A percentile compares a stretch with the other conserved stretches of the same genome.
These are phyloP conservation scores for Blastocystis sp. DNA, from an alignment of 352 stramenopile species.

Conservation along the genomic window DNA sequence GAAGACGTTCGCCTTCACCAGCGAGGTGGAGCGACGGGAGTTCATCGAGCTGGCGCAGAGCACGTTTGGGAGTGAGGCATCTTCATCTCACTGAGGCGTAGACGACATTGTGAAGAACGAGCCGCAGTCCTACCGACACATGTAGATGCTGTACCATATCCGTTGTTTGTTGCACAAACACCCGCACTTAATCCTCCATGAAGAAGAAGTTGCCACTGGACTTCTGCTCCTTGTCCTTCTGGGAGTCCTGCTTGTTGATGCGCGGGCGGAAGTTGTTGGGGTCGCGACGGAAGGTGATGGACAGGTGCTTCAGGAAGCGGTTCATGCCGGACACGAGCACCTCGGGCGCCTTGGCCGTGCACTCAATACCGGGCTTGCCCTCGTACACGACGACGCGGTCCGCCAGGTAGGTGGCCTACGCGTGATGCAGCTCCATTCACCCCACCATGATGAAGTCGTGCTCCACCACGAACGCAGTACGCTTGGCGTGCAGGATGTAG, in stretches of 20 bases:
- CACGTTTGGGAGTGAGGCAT: too few species aligned
- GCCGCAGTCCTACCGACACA: too few species aligned
- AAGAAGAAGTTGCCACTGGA: conserved; percentile 94
- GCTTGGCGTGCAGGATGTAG: conserved; percentile 99
- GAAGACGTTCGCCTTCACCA: too few species aligned
- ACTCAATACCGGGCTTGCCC: conserved; percentile 91
- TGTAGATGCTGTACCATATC: too few species aligned
- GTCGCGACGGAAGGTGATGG: conserved; percentile 98
- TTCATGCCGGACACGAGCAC: conserved; percentile 95
- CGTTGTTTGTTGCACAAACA: conserved; percentile 7
- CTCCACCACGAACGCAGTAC: conserved; percentile 98
- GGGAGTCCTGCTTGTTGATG: conserved; percentile 88
- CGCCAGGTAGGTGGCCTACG: conserved; percentile 89
- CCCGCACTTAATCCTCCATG: conserved; percentile 83
- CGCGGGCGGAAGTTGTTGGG: conserved; percentile 95
- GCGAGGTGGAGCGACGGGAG: too few species aligned
- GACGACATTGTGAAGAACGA: too few species aligned
- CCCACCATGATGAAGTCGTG: conserved; percentile 99
- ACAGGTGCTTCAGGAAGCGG: conserved; percentile 94
- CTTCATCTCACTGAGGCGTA: too few species aligned
- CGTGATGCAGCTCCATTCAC: background rate
- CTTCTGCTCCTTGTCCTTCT: conserved; percentile 97
- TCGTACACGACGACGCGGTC: conserved; percentile 80
- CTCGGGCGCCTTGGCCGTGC: conserved; percentile 89
- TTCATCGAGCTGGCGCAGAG: too few species aligned